phyloP scores from a whole-genome alignment of 768 basidiomycete genomes.

The Suillus weaverae region DNA sequence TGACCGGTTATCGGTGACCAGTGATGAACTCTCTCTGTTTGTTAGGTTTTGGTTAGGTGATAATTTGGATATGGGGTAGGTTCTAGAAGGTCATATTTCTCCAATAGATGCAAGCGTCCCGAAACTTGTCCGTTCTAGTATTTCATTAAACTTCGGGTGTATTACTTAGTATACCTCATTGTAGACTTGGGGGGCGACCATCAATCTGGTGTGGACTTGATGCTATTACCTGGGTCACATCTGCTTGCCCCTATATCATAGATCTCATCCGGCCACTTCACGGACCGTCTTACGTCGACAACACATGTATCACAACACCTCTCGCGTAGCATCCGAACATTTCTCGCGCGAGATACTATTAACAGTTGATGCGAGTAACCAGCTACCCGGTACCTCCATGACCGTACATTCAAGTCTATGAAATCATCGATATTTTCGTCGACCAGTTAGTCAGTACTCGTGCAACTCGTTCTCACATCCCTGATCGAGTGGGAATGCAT shows the following conservation, averaged over 20 bases:
- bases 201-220: neutral
- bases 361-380: neutral
- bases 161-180: neutral
- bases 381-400: neutral
- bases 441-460: slow-evolving; percentile 3
- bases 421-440: slow-evolving; percentile 10
- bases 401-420: neutral
- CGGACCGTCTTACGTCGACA: slow-evolving; percentile 28
- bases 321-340: slow-evolving; percentile 20
- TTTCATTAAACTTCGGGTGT: neutral
- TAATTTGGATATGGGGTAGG: slow-evolving; percentile 6
- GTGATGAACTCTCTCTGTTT: slow-evolving; percentile 20
- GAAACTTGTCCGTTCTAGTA: neutral
- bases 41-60: slow-evolving; percentile 10
- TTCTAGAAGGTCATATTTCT: slow-evolving; percentile 6
- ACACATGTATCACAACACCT: slow-evolving; percentile 19
- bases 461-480: slow-evolving; percentile 19
- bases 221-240: neutral
- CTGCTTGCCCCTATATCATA: neutral
- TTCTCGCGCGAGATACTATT: slow-evolving; percentile 11
- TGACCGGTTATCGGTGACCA: neutral
- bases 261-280: slow-evolving; percentile 4
- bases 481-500: slow-evolving; percentile 3
- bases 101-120: neutral
- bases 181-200: neutral